A percentile compares a stretch with the other conserved stretches of the same genome.
Evolutionary conservation across 768 basidiomycete genomes (phyloP).

Genomic region (Rossbeevera mucosa): DNA sequence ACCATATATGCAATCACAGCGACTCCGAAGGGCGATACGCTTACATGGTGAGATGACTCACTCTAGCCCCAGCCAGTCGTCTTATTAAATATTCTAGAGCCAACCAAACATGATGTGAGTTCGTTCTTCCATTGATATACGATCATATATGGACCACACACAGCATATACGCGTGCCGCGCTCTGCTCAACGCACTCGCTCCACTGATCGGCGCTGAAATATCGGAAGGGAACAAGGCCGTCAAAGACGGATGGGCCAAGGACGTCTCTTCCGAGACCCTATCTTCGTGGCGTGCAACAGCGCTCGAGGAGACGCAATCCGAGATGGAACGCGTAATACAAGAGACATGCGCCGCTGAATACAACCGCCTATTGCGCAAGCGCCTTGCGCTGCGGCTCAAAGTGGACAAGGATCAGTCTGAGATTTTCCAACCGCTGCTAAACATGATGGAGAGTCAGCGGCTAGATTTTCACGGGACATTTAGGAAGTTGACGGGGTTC

Average conservation of each 20-base stretch:
- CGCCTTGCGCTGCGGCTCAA: constrained; percentile 71
- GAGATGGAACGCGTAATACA: constrained; percentile 62
- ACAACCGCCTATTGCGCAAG: constrained; percentile 68
- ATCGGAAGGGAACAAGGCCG: constrained; percentile 45
- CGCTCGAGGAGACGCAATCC: constrained; percentile 46
- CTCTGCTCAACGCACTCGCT: constrained; percentile 71
- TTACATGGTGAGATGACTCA: constrained; percentile 43
- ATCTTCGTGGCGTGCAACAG: constrained; percentile 57
- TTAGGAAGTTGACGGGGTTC: constrained; percentile 70
- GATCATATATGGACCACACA: constrained; percentile 2
- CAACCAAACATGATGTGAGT: constrained; percentile 80
- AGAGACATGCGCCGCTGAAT: constrained; percentile 57
- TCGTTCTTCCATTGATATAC: not conserved
- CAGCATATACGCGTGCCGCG: constrained; percentile 74
- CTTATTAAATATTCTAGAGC: constrained; percentile 34
- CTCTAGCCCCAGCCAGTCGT: not conserved
- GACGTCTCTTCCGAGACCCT: constrained; percentile 48
- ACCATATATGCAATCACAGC: constrained; percentile 89
- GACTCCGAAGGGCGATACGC: constrained; percentile 77
- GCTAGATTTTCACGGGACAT: constrained; percentile 87
- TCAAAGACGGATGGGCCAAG: constrained; percentile 60
- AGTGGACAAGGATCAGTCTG: constrained; percentile 53
- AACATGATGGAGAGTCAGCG: constrained; percentile 64
- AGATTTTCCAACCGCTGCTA: constrained; percentile 65
- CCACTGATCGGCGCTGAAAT: constrained; percentile 85